Evolutionary conservation across 1,139 yeast species (phyloP).

Genomic region (Pichia sp.): DNA sequence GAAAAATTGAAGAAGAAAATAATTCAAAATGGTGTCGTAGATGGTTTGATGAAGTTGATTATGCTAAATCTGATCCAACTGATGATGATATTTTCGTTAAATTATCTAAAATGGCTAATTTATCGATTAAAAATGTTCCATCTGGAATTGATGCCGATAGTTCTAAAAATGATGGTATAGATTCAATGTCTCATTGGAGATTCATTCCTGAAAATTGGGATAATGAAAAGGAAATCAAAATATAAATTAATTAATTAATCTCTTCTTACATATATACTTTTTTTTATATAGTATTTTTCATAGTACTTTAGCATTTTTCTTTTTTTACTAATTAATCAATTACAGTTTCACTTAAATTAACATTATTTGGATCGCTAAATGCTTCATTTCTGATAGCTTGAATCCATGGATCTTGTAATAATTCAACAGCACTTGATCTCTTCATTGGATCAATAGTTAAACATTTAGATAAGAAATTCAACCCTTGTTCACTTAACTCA

Average conservation of each 20-base stretch:
- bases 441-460: conserved; percentile 75
- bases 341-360: conserved; percentile 1
- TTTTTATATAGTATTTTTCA: not conserved
- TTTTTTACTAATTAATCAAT: not conserved
- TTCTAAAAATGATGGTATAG: conserved; percentile 18
- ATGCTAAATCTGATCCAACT: conserved; percentile 12
- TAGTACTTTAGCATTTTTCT: not conserved
- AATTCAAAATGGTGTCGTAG: conserved; percentile 65
- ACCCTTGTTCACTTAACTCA: conserved; percentile 72
- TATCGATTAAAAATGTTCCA: conserved; percentile 58
- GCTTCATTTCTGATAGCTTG: conserved; percentile 66
- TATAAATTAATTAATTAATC: conserved; percentile 26
- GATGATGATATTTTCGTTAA: conserved; percentile 33
- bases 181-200: conserved; percentile 59
- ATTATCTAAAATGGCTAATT: conserved; percentile 47
- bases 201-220: conserved; percentile 48
- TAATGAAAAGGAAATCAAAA: conserved; percentile 50
- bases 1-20: conserved; percentile 60
- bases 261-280: not conserved
- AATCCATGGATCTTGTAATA: conserved; percentile 88
- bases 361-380: conserved; percentile 37
- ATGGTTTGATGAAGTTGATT: conserved; percentile 64
- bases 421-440: conserved; percentile 78
- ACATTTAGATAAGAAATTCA: conserved; percentile 64
- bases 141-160: conserved; percentile 45